Percentiles rank a stretch among this genome's conserved stretches.
phyloP scores from a whole-genome alignment of 305 asterid species.

The Salvia sclarea region DNA sequence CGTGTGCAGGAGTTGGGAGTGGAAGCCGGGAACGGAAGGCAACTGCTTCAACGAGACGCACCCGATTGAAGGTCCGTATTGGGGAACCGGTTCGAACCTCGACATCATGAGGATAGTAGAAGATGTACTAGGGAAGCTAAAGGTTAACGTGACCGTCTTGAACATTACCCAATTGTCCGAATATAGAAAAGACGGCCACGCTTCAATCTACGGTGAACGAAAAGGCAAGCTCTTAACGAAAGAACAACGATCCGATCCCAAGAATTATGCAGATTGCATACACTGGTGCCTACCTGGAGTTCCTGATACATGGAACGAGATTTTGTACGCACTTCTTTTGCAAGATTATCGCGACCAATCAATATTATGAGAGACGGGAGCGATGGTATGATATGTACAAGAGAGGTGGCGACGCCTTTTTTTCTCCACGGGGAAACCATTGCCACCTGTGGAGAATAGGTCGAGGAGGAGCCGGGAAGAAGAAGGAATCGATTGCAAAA shows the following conservation, averaged over 20 bases:
- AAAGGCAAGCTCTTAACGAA: constrained; percentile 78
- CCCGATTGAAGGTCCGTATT: constrained; percentile 61
- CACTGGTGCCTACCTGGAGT: constrained; percentile 99
- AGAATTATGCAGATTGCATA: constrained; percentile 75
- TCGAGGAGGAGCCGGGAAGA: neutral
- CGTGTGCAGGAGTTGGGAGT: constrained; percentile 85
- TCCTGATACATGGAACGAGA: constrained; percentile 87
- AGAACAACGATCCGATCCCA: constrained; percentile 72
- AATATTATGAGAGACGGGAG: neutral
- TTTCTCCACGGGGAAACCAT: neutral
- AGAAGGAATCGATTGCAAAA: too few relatives aligned
- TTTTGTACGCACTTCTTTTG: constrained; percentile 64
- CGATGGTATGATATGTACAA: neutral
- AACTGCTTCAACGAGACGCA: constrained; percentile 77
- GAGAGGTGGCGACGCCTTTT: neutral
- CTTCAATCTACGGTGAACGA: constrained; percentile 77
- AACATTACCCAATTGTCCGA: constrained; percentile 89
- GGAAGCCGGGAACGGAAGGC: constrained; percentile 74
- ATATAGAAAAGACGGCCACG: constrained; percentile 78
- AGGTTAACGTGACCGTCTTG: constrained; percentile 53
- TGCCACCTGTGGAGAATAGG: neutral
- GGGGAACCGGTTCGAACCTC: constrained; percentile 91
- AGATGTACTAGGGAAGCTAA: constrained; percentile 45
- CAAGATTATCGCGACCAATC: constrained; percentile 60
- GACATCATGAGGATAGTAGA: constrained; percentile 67